These are phyloP conservation scores for Cyclostephanos tholiformis DNA, from an alignment of 108 stramenopile genomes.

Conservation along the genomic window DNA sequence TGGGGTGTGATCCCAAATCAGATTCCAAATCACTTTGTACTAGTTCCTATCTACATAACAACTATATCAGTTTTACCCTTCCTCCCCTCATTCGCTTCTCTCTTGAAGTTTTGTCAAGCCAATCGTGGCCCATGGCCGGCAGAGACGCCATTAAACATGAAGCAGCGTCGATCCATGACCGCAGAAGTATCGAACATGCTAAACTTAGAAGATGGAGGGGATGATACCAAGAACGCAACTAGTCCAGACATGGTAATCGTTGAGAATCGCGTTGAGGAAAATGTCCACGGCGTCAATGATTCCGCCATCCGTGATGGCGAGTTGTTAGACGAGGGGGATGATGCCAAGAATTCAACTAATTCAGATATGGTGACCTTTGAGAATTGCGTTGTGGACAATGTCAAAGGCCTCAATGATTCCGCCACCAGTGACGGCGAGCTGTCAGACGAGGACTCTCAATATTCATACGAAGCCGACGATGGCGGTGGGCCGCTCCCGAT, in stretches of 20 bases:
- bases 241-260: constrained; percentile 4
- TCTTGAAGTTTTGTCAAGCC: no score
- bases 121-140: neutral
- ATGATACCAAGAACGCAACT: neutral
- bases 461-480: constrained; percentile 34
- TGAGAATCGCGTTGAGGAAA: constrained; percentile 4
- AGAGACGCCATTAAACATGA: neutral
- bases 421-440: constrained; percentile 18
- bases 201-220: neutral
- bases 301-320: constrained; percentile 24
- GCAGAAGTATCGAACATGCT: neutral
- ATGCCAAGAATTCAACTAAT: neutral
- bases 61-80: neutral
- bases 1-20: no score
- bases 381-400: constrained; percentile 1
- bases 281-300: constrained; percentile 6
- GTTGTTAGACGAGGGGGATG: constrained; percentile 11
- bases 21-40: no score
- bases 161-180: neutral
- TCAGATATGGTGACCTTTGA: constrained; percentile 6
- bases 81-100: neutral
- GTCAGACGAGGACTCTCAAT: constrained; percentile 25
- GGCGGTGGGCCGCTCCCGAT: constrained; percentile 27
- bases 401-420: constrained; percentile 8
- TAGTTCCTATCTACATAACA: no score